phyloP scores from a whole-genome alignment of 768 basidiomycete species.

The Boletus coccyginus region DNA sequence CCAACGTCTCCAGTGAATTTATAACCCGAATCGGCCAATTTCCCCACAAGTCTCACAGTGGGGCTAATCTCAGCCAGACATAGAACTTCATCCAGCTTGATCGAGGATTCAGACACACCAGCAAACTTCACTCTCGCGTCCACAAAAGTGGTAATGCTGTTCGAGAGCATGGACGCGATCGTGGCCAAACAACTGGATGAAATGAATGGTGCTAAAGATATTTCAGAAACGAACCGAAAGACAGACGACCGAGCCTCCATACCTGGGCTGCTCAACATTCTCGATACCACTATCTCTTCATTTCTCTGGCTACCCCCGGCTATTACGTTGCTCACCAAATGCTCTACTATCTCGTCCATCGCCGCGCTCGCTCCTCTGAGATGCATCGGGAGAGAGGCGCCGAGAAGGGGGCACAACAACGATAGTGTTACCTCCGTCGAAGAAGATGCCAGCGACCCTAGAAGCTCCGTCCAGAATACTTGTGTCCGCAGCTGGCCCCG shows the following conservation, averaged over 20 bases:
- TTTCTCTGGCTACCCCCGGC: not conserved
- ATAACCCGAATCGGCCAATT: slow-evolving; percentile 18
- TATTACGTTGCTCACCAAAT: slow-evolving; percentile 11
- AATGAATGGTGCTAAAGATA: slow-evolving; percentile 18
- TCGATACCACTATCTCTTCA: not conserved
- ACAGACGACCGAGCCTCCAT: not conserved
- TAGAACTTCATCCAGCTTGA: not conserved
- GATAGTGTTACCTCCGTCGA: slow-evolving; percentile 31
- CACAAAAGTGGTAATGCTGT: slow-evolving; percentile 10
- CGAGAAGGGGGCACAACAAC: slow-evolving; percentile 42
- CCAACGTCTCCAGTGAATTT: slow-evolving; percentile 18
- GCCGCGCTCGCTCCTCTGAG: slow-evolving; percentile 43
- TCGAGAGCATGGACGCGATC: slow-evolving; percentile 18
- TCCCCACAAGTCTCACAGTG: slow-evolving; percentile 11
- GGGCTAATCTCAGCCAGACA: not conserved
- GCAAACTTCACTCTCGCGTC: slow-evolving; percentile 12
- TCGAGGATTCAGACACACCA: slow-evolving; percentile 6
- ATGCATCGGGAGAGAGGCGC: slow-evolving; percentile 40
- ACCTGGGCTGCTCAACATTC: slow-evolving; percentile 21
- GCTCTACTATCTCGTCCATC: slow-evolving; percentile 43
- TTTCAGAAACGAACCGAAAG: not conserved
- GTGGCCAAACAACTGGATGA: slow-evolving; percentile 15
- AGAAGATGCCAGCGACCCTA: slow-evolving; percentile 39
- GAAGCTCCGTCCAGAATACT: slow-evolving; percentile 31
- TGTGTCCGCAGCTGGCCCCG: slow-evolving; percentile 14